Conservation (phyloP, 305 asterid genomes). For the Fraxinus dipetala region DNA sequence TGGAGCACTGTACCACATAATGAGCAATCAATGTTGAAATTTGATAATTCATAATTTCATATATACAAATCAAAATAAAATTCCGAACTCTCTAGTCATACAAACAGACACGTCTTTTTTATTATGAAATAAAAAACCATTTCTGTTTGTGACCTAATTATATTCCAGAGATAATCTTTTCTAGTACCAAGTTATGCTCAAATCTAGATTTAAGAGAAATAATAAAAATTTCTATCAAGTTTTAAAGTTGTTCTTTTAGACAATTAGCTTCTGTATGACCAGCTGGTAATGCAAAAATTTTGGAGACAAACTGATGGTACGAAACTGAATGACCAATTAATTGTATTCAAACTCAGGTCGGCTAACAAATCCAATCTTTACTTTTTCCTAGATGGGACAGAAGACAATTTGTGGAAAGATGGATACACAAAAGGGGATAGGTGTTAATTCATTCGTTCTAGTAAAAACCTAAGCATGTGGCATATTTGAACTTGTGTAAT, state of each 20-base stretch:
- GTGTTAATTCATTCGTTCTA: not conserved
- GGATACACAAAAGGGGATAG: not conserved
- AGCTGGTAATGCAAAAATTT: not conserved
- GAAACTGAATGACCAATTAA: not conserved
- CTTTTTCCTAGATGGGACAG: not conserved
- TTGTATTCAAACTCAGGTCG: not conserved
- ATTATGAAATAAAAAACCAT: not conserved
- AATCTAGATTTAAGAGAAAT: not conserved
- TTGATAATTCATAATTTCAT: slow-evolving; percentile 9
- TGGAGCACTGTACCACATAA: not conserved
- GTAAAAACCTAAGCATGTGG: not conserved
- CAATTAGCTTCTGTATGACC: not conserved
- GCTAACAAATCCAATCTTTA: not conserved
- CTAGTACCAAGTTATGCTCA: not conserved
- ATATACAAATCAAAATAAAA: slow-evolving; percentile 5
- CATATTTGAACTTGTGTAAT: not conserved
- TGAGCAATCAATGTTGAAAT: slow-evolving; percentile 11
- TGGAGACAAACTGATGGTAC: not conserved
- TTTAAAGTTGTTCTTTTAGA: not conserved
- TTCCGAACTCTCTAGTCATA: not conserved
- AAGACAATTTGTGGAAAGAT: not conserved
- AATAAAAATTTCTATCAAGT: slow-evolving; percentile 10
- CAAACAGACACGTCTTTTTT: not conserved
- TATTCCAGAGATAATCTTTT: not conserved
- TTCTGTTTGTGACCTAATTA: not conserved